These are phyloP conservation scores for Fusarium sp. DNA, from an alignment of 2,329 filamentous ascomycete genomes.

Conservation along the genomic window DNA sequence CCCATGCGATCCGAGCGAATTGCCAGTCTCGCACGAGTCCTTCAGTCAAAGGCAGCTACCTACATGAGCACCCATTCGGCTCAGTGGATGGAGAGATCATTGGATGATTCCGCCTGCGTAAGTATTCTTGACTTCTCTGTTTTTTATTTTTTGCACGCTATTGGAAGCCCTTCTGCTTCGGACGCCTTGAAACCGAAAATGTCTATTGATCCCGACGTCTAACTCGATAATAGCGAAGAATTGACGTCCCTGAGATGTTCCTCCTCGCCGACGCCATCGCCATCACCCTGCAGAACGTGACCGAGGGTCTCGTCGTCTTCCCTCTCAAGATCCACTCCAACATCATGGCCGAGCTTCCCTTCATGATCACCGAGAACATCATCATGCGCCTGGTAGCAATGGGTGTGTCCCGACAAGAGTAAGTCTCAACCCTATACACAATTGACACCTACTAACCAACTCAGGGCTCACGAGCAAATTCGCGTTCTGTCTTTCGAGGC, in stretches of 20 bases:
- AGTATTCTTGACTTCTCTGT: not conserved
- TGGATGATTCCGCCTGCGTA: constrained; percentile 23
- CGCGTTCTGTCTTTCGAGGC: constrained; percentile 29
- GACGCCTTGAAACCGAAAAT: too few relatives aligned
- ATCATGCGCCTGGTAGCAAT: constrained; percentile 35
- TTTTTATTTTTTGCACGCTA: too few relatives aligned
- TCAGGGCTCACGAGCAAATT: constrained; percentile 35
- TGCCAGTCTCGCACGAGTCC: constrained; percentile 19
- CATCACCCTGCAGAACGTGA: constrained; percentile 32
- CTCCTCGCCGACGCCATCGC: constrained; percentile 32
- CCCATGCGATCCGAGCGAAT: constrained; percentile 27
- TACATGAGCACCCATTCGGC: constrained; percentile 17
- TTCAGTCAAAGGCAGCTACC: constrained; percentile 17
- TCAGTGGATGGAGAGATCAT: constrained; percentile 27
- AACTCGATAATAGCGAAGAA: not conserved
- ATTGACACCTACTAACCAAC: not conserved
- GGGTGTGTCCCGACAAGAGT: constrained; percentile 34
- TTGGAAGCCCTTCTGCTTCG: too few relatives aligned
- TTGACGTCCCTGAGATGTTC: constrained; percentile 37
- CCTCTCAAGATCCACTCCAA: constrained; percentile 20
- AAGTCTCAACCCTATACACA: accelerated
- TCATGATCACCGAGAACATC: constrained; percentile 39
- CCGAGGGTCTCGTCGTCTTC: constrained; percentile 39
- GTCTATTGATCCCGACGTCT: too few relatives aligned
- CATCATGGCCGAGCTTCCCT: constrained; percentile 24